These are phyloP conservation scores for Exophiala sideris DNA, from an alignment of 2,329 filamentous ascomycete species.

Conservation along the genomic window DNA sequence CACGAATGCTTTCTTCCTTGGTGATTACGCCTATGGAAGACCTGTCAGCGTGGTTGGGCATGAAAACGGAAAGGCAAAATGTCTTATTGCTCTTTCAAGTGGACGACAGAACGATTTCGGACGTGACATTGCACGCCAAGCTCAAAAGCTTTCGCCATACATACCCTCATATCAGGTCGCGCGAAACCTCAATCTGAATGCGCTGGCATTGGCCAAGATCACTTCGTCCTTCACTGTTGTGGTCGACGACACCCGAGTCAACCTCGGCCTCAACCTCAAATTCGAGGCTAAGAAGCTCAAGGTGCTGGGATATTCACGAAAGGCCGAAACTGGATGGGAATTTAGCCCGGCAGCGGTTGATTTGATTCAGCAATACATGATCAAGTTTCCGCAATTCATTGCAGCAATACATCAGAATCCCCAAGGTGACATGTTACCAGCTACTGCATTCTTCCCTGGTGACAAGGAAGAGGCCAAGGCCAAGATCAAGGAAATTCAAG, in stretches of 20 bases:
- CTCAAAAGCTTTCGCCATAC: slow-evolving; percentile 71
- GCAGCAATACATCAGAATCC: slow-evolving; percentile 82
- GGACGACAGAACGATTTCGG: slow-evolving; percentile 79
- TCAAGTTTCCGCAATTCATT: slow-evolving; percentile 91
- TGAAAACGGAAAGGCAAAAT: slow-evolving; percentile 68
- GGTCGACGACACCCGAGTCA: slow-evolving; percentile 77
- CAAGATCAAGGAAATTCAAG: slow-evolving; percentile 88
- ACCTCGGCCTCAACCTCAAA: slow-evolving; percentile 91
- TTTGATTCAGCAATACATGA: slow-evolving; percentile 84
- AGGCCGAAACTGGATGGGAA: slow-evolving; percentile 85
- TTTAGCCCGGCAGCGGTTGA: slow-evolving; percentile 82
- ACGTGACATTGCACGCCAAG: slow-evolving; percentile 65
- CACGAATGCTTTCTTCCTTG: slow-evolving; percentile 85
- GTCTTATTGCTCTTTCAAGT: slow-evolving; percentile 71
- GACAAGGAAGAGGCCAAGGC: slow-evolving; percentile 60
- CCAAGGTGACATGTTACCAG: slow-evolving; percentile 75
- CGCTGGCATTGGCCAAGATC: slow-evolving; percentile 88
- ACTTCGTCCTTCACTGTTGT: slow-evolving; percentile 89
- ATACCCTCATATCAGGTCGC: slow-evolving; percentile 86
- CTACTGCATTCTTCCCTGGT: slow-evolving; percentile 80
- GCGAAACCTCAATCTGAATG: slow-evolving; percentile 73
- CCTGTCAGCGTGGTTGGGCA: slow-evolving; percentile 81
- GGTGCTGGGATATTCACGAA: slow-evolving; percentile 90
- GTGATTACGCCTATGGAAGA: slow-evolving; percentile 87
- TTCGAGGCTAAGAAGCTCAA: slow-evolving; percentile 95